Percentiles rank a stretch among this genome's conserved stretches.
Evolutionary conservation across 164 flowering plant genomes (phyloP).

Genomic region (Buxus sempervirens): DNA sequence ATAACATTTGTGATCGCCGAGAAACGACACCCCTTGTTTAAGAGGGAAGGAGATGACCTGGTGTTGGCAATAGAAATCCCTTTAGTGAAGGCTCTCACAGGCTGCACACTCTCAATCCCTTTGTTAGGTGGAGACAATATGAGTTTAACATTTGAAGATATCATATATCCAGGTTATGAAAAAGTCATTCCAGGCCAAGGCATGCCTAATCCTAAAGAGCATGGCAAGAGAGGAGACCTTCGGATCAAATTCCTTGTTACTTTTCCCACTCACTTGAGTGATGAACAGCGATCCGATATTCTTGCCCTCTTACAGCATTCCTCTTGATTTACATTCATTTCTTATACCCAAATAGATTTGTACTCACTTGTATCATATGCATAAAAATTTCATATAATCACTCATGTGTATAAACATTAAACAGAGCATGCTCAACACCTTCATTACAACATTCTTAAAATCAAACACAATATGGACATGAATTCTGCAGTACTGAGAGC

Average conservation of each 20-base stretch:
- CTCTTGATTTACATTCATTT: background rate
- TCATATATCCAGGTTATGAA: conserved; percentile 60
- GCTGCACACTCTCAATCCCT: conserved; percentile 57
- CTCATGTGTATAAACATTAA: no score
- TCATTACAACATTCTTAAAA: no score
- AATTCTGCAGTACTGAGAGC: no score
- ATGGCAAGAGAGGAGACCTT: conserved; percentile 54
- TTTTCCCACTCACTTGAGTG: conserved; percentile 47
- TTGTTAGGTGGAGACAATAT: conserved; percentile 60
- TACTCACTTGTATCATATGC: no score
- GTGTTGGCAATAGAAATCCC: conserved; percentile 58
- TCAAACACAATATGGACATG: no score
- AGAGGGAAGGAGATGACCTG: conserved; percentile 59
- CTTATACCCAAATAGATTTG: no score
- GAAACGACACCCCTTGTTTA: conserved; percentile 56
- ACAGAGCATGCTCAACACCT: no score
- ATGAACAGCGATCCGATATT: conserved; percentile 47
- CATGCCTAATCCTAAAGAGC: conserved; percentile 55
- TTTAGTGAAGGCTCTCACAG: conserved; percentile 67
- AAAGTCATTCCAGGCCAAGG: conserved; percentile 69
- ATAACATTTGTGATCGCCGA: conserved; percentile 58
- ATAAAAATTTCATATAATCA: no score
- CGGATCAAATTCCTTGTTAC: conserved; percentile 45
- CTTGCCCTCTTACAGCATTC: conserved; percentile 39
- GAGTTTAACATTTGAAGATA: conserved; percentile 40